Percentiles rank a stretch among this genome's conserved stretches.
Evolutionary conservation across 768 basidiomycete species (phyloP).

Genomic region (Albatrellus ellisii): DNA sequence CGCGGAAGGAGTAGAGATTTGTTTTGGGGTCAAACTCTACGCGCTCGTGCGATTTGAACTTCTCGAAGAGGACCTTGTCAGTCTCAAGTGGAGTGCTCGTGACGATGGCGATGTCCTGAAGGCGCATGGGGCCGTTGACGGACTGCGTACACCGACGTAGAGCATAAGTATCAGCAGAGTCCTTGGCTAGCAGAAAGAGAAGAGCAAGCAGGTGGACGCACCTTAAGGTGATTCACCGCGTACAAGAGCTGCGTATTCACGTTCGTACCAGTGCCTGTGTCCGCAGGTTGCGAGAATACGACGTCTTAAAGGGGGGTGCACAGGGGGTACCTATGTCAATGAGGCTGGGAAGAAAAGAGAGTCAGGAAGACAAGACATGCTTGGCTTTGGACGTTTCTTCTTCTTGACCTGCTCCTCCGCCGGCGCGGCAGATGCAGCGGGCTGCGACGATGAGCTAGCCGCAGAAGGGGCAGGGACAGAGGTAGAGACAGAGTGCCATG

Average conservation of each 20-base stretch:
- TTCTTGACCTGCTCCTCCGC: conserved; percentile 24
- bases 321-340: conserved; percentile 4
- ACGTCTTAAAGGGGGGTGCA: conserved; percentile 47
- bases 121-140: conserved; percentile 68
- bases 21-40: conserved; percentile 75
- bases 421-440: conserved; percentile 20
- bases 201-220: conserved; percentile 23
- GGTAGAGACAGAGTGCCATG: conserved; percentile 47
- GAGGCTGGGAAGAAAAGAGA: conserved; percentile 12
- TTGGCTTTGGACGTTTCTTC: conserved; percentile 47
- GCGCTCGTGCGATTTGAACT: conserved; percentile 71
- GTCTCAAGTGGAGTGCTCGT: conserved; percentile 68
- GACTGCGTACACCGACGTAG: conserved; percentile 24
- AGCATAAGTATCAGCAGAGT: too few relatives aligned
- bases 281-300: conserved; percentile 80
- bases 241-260: conserved; percentile 82
- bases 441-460: conserved; percentile 23
- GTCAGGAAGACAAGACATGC: conserved; percentile 26
- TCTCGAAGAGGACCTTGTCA: conserved; percentile 58
- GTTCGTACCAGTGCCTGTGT: conserved; percentile 70
- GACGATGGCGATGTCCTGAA: conserved; percentile 78
- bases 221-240: conserved; percentile 73
- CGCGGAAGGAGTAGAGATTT: conserved; percentile 78
- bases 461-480: conserved; percentile 19
- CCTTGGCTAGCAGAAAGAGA: neutral